Evolutionary conservation across 352 stramenopile species (phyloP), one percentile per base, ranked within the genome.

Genomic region (Phytophthora pisi): DNA sequence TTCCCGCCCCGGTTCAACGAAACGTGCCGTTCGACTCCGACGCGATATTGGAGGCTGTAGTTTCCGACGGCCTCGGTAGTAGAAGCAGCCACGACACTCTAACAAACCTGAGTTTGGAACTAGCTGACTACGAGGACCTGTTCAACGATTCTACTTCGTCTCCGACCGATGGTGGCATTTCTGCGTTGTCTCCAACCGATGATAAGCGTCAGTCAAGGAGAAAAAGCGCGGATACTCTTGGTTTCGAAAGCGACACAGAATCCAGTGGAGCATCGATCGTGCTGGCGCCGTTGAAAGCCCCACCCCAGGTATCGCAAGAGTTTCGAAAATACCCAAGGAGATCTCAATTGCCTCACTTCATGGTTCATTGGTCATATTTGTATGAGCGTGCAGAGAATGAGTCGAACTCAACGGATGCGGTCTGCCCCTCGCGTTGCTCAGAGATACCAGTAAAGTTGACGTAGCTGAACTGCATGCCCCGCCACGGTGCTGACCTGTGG

Each of bases 381-480:
- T 36, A n/a, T 46, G 34, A n/a, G 52, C 60, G 20, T 7, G 24
- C 20, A 73, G 66, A 38, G 26, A 54, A 24, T 18, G 57, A 52
- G 24, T 47, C 64, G 58, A 36, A 47, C 36, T 50, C 24, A 34
- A 43, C 6, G 40, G 7, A 45, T 54, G 20, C 43, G 43, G 4
- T 61, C 55, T 50, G 26, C 40, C 54, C 40, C 52, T 34, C 66
- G 62, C 18, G 47, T 74, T 30, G 13, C 50, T 24, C 71, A 78
- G 56, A 64, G 53, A 70, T 77, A 74, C 24, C 55, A 68, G 68
- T 76, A 58, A 20, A 13, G 10, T 51, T n/a, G 5, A 51, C 7
- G 0, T 30, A 30, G 0, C 54, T 26, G 7, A 34, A 13, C 26
- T 15, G 10, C 52, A 51, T 61, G 31, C 5, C n/a, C n/a, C 16